These are phyloP conservation scores for Amauroascus niger DNA, from an alignment of 2,329 filamentous ascomycete species.

Conservation along the genomic window DNA sequence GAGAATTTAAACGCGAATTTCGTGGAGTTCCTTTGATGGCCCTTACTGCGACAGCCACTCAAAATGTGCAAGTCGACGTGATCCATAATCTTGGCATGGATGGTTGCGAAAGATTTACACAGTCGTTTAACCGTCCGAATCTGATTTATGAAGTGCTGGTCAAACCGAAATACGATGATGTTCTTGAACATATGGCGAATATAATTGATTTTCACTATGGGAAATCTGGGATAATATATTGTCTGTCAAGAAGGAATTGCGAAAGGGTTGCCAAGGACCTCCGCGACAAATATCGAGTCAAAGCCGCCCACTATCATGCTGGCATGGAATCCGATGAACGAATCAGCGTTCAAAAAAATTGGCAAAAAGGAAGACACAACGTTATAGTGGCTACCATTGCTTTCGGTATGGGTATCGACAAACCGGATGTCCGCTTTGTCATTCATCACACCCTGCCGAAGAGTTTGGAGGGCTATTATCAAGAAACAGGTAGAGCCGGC, in stretches of 20 bases:
- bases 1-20: conserved; percentile 61
- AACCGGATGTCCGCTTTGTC: conserved; percentile 90
- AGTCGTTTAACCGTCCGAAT: conserved; percentile 97
- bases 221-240: conserved; percentile 87
- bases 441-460: conserved; percentile 90
- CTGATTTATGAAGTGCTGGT: conserved; percentile 73
- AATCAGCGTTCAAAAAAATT: conserved; percentile 60
- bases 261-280: conserved; percentile 70
- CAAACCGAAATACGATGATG: conserved; percentile 54
- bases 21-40: conserved; percentile 83
- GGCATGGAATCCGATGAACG: conserved; percentile 61
- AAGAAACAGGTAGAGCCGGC: conserved; percentile 91
- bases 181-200: conserved; percentile 44
- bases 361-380: conserved; percentile 70
- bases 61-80: conserved; percentile 84
- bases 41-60: conserved; percentile 86
- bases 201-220: conserved; percentile 61
- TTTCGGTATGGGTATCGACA: conserved; percentile 99
- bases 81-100: conserved; percentile 82
- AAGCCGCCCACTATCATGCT: conserved; percentile 79
- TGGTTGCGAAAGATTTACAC: conserved; percentile 67
- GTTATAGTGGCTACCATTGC: conserved; percentile 97
- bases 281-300: conserved; percentile 51
- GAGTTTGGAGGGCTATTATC: conserved; percentile 94
- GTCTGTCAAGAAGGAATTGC: conserved; percentile 71